phyloP scores from a whole-genome alignment of 805 yeast genomes.

The Cyberlindnera lachancei region DNA sequence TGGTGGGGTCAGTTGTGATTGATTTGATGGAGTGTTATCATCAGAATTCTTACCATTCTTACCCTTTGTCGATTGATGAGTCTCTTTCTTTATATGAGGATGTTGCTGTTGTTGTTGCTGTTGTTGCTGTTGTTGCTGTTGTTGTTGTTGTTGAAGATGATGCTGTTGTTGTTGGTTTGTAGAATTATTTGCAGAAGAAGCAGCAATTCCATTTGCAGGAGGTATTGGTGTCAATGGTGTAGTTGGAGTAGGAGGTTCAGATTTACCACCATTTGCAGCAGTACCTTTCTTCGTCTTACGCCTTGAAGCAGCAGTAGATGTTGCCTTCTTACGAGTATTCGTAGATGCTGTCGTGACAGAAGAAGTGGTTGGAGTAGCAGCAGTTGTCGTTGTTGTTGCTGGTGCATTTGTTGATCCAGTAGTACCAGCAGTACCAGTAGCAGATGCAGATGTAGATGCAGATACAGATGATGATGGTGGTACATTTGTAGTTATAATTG shows the following conservation, averaged over 20 bases:
- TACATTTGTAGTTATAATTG: conserved; percentile 12
- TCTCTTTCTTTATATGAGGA: conserved; percentile 7
- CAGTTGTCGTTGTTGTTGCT: conserved; percentile 3
- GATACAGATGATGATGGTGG: conserved; percentile 22
- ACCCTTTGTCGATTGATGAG: conserved; percentile 9
- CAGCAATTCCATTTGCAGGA: conserved; percentile 1
- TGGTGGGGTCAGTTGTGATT: conserved; percentile 23
- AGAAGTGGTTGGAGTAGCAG: conserved; percentile 3
- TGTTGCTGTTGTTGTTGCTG: too few relatives aligned
- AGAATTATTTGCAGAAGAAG: not conserved
- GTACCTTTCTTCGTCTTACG: conserved; percentile 13
- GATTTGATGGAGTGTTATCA: conserved; percentile 13
- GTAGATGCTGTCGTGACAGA: conserved; percentile 10
- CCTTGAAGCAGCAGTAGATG: conserved; percentile 7
- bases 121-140: too few relatives aligned
- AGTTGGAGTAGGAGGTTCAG: conserved; percentile 36
- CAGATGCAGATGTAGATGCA: conserved; percentile 10
- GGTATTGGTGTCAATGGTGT: conserved; percentile 31
- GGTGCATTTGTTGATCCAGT: not conserved
- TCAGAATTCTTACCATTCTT: conserved; percentile 8
- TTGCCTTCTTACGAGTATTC: conserved; percentile 18
- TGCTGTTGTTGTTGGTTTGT: too few relatives aligned
- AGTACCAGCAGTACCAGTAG: not conserved
- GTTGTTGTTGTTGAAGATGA: too few relatives aligned
- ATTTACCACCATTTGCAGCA: conserved; percentile 18